A percentile compares a stretch with the other conserved stretches of the same genome.
phyloP scores from a whole-genome alignment of 257 asterid species.

The Prunella vulgaris region DNA sequence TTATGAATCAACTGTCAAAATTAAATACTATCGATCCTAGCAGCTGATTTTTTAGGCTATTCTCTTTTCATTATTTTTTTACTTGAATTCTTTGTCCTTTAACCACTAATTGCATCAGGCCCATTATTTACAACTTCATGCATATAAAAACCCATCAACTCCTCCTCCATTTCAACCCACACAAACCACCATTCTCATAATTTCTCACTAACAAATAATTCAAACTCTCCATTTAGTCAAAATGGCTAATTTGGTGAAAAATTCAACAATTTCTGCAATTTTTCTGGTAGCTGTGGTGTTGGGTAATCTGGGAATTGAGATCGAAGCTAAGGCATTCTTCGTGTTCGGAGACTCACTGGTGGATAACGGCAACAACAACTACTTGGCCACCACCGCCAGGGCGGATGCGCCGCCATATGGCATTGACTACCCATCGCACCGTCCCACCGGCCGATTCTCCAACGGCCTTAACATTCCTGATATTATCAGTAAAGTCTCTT shows the following conservation, averaged over 20 bases:
- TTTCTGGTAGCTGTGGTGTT: slow-evolving; percentile 14
- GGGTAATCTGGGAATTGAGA: neutral
- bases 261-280: neutral
- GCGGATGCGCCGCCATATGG: slow-evolving; percentile 82
- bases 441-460: slow-evolving; percentile 74
- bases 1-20: slow-evolving; percentile 33
- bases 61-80: neutral
- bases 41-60: slow-evolving; percentile 20
- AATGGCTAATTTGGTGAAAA: slow-evolving; percentile 19
- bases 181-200: neutral
- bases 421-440: slow-evolving; percentile 58
- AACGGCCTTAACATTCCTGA: slow-evolving; percentile 75
- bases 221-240: neutral
- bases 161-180: slow-evolving; percentile 24
- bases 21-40: slow-evolving; percentile 13
- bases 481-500: slow-evolving; percentile 46
- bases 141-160: slow-evolving; percentile 23
- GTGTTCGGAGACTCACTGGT: slow-evolving; percentile 76
- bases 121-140: slow-evolving; percentile 22
- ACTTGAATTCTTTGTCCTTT: slow-evolving; percentile 31
- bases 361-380: slow-evolving; percentile 77
- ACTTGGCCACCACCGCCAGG: slow-evolving; percentile 57
- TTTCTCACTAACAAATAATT: neutral
- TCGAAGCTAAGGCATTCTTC: slow-evolving; percentile 49
- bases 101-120: slow-evolving; percentile 30